phyloP scores from a whole-genome alignment of 257 asterid species.

The Apocynum venetum region DNA sequence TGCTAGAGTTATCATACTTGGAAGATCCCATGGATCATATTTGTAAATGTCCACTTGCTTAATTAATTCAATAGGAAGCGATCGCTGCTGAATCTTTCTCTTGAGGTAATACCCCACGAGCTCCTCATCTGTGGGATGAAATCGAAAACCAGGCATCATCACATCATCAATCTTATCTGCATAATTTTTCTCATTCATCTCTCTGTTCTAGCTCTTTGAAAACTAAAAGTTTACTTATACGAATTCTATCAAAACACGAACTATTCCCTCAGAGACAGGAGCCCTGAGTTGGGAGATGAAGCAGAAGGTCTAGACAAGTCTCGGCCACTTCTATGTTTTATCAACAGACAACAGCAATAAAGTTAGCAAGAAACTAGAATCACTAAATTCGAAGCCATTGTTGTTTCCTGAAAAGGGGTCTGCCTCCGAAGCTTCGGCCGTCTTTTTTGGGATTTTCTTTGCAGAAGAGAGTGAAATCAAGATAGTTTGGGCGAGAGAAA shows the following conservation, averaged over 20 bases:
- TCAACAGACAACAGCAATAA: no score
- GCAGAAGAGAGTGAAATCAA: constrained; percentile 9
- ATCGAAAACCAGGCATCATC: constrained; percentile 78
- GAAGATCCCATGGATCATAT: constrained; percentile 91
- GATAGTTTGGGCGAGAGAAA: background rate
- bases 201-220: background rate
- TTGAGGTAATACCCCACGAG: constrained; percentile 68
- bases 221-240: background rate
- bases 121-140: constrained; percentile 89
- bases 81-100: constrained; percentile 56
- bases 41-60: constrained; percentile 85
- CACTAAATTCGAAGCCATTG: constrained; percentile 14
- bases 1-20: constrained; percentile 43
- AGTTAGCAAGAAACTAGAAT: background rate
- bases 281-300: background rate
- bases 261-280: background rate
- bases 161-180: constrained; percentile 60
- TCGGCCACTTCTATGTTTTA: background rate
- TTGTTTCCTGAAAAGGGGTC: constrained; percentile 5
- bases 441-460: constrained; percentile 3
- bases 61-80: constrained; percentile 68
- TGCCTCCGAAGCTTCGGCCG: constrained; percentile 14
- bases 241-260: no score
- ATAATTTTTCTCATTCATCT: constrained; percentile 48
- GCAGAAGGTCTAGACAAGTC: background rate